Evolutionary conservation across 1,284 basidiomycete species (phyloP).

Genomic region (Ceratobasidium sp.): DNA sequence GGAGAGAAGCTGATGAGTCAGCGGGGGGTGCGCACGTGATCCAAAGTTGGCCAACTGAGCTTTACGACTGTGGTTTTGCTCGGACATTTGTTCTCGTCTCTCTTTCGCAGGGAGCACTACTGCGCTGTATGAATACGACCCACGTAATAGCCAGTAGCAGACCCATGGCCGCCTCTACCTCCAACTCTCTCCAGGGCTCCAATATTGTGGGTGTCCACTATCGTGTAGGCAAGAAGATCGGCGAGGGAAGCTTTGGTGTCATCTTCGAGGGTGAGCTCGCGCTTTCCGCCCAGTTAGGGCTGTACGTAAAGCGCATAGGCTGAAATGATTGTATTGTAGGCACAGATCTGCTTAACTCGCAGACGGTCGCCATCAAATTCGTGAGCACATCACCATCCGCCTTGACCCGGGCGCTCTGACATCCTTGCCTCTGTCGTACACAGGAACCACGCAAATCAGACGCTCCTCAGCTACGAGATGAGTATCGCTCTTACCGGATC

Average conservation of each 20-base stretch:
- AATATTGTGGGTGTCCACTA: constrained; percentile 81
- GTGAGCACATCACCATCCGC: constrained; percentile 62
- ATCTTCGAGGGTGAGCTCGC: constrained; percentile 45
- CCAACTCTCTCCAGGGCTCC: constrained; percentile 22
- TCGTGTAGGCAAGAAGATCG: constrained; percentile 72
- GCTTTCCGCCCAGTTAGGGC: constrained; percentile 28
- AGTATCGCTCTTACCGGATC: constrained; percentile 97
- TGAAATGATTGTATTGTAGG: constrained; percentile 60
- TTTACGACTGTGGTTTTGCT: constrained; percentile 17
- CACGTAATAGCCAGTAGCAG: constrained; percentile 44
- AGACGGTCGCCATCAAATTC: constrained; percentile 98
- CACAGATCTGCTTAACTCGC: constrained; percentile 93
- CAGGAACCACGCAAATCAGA: constrained; percentile 96
- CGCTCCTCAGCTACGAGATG: constrained; percentile 94
- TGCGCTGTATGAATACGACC: constrained; percentile 39
- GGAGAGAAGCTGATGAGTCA: constrained; percentile 15
- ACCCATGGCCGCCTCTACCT: constrained; percentile 23
- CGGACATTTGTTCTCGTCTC: constrained; percentile 34
- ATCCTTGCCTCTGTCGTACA: constrained; percentile 32
- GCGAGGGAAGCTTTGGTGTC: constrained; percentile 86
- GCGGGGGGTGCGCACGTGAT: constrained; percentile 28
- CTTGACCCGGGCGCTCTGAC: constrained; percentile 13
- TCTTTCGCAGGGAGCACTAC: constrained; percentile 21
- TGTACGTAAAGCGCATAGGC: neutral
- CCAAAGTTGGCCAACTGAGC: constrained; percentile 28